These are phyloP conservation scores for Arxiozyma heterogenica DNA, from an alignment of 1,139 yeast genomes.

Conservation along the genomic window DNA sequence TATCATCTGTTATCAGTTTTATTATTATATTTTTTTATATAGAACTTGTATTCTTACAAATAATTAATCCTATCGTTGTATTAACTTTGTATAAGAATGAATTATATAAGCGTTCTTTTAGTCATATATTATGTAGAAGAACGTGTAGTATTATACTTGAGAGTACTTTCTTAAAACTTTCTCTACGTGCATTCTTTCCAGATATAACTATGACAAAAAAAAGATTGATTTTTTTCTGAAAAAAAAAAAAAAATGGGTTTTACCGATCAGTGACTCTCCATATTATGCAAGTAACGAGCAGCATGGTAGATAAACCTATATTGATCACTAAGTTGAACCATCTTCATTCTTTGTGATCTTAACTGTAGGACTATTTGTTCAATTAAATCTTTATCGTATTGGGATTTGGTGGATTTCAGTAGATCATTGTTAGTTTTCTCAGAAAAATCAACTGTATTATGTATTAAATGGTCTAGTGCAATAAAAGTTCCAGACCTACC, in stretches of 20 bases:
- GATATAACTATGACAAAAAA: not conserved
- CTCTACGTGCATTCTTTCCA: too few species aligned
- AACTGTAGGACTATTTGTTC: constrained; percentile 29
- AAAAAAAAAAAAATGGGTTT: too few species aligned
- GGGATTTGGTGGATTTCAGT: constrained; percentile 4
- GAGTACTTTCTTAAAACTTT: not conserved
- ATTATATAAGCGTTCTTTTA: not conserved
- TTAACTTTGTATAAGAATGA: not conserved
- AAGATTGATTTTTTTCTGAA: too few species aligned
- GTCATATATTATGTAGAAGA: not conserved
- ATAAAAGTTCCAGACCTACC: constrained; percentile 73
- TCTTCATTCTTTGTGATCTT: constrained; percentile 28
- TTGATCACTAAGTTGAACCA: constrained; percentile 31
- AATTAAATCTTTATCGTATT: constrained; percentile 25
- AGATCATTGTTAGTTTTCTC: not conserved
- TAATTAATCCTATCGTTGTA: too few species aligned
- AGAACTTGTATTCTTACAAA: too few species aligned
- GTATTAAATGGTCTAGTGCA: constrained; percentile 48
- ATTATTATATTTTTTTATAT: too few species aligned
- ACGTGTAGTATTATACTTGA: not conserved
- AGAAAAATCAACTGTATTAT: constrained; percentile 27
- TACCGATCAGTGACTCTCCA: not conserved
- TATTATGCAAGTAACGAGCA: constrained; percentile 12
- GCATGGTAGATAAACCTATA: constrained; percentile 28
- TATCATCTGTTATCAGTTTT: not conserved